Evolutionary conservation across 2,329 filamentous ascomycete species (phyloP), one percentile per base, ranked within the genome.

Genomic region (Bipolaris oryzae): DNA sequence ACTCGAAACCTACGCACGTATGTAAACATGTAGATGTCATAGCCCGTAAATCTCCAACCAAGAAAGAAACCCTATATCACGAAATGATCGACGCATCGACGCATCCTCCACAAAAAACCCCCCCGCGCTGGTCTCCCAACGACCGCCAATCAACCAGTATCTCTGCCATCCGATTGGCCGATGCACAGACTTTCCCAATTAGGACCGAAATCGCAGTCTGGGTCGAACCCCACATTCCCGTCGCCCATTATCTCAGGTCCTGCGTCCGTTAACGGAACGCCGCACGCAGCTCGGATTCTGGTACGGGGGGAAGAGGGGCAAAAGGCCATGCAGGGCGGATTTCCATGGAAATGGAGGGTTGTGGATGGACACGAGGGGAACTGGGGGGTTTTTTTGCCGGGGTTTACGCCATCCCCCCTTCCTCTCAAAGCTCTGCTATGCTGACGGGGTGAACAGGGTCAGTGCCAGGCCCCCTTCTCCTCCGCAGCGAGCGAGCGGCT

Each of bases 181-280:
- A 48, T 31, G 45, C 45, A 48, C 45, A 38, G n/a, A 48, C 34
- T 50, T 50, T 50, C 47, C 47, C 23, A 16, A 50, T 50, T 23
- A 50, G 47, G 47, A 31, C 16, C 47, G 25, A 50, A 41, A 41
- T 50, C 37, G 35, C 47, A 38, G 45, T 23, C 33, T 38, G 45
- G 45, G n/a, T 16, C 34, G n/a, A 31, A 31, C 35, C 46, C 46
- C 46, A 49, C 46, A 50, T 20, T 34, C 5, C 44, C n/a, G 1
- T 7, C 23, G n/a, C 21, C 38, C 47, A 25, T 25, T 13, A 31
- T 31, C 28, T 31, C 28, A 31, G 10, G 28, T 31, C 28, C 10
- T 31, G 28, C 13, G 18, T 34, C 28, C 44, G 31, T 34, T 23
- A 47, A 34, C 31, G 31, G 31, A 13, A 31, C 28, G 10, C 10